Evolutionary conservation across 331 rosid species (phyloP).

Genomic region (Malus hybrid): DNA sequence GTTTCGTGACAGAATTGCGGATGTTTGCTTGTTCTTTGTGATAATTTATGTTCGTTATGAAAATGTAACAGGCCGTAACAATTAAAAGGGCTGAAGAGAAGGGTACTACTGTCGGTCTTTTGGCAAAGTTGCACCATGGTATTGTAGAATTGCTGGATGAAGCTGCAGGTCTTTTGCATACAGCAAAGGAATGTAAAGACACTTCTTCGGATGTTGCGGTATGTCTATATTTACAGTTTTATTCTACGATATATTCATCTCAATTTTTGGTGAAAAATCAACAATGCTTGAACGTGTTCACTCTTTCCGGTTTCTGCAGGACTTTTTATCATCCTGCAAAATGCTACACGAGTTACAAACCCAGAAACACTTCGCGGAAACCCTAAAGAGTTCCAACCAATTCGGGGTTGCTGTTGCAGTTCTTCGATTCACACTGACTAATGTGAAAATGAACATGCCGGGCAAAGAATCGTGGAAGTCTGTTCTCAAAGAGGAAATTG

Average conservation of each 20-base stretch:
- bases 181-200: conserved; percentile 32
- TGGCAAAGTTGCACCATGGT: conserved; percentile 75
- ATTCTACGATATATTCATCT: not conserved
- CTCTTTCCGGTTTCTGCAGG: conserved; percentile 35
- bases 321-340: conserved; percentile 48
- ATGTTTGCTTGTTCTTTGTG: not conserved
- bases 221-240: conserved; percentile 3
- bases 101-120: conserved; percentile 51
- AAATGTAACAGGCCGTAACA: conserved; percentile 54
- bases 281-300: not conserved
- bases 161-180: conserved; percentile 26
- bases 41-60: conserved; percentile 6
- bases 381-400: conserved; percentile 37
- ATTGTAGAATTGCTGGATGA: conserved; percentile 55
- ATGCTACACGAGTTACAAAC: conserved; percentile 52
- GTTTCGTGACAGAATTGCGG: not conserved
- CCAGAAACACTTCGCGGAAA: conserved; percentile 43
- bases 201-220: conserved; percentile 46
- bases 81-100: conserved; percentile 69
- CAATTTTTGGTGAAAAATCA: not conserved
- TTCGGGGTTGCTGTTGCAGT: conserved; percentile 59
- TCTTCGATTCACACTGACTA: conserved; percentile 36
- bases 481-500: conserved; percentile 33
- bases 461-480: conserved; percentile 46
- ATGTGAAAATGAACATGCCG: conserved; percentile 33